Base-by-base conservation (phyloP, 805 yeast genomes). In the Pichia insulana region DNA sequence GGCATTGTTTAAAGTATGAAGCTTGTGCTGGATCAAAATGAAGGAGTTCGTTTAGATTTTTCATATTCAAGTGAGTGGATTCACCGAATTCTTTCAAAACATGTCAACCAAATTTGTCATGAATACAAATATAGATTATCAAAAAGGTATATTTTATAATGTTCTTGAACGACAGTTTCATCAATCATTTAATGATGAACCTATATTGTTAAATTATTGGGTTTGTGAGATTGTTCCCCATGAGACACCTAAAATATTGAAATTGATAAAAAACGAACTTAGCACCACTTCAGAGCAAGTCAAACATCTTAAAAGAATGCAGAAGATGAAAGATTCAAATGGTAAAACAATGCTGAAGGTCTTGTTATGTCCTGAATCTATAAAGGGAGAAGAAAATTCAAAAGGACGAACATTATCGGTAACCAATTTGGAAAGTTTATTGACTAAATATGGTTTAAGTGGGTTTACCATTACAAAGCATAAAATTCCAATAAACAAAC, bases 401-500 rank as follows among this genome's bases (percentile, higher is more conserved):
- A 22, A 22, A 22, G 25, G 25, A 22, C 25, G 25, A 22, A 22
- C 25, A 8, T 22, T 22, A 6, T n/a, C n/a, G n/a, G n/a, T n/a
- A n/a, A 8, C 25, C 5, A 22, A 22, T 22, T 22, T 22, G 25
- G 25, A 22, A 22, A 22, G 7, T 6, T 8, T 22, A 22, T 8
- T 22, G 8, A 22, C 5, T 22, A 22, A 22, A 22, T 8, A 22
- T 22, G 8, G 8, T 22, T 22, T 22, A 5, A 22, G 25, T 8
- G 5, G 7, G 5, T 22, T 22, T 22, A 8, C 5, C 7, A 22
- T 22, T 22, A 22, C 46, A 9, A 33, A 49, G 20, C 46, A 55
- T 2, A 44, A 61, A 4, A 74, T 85, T 1, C 92, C 97, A 0
- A 53, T 53, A 20, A 68, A 68, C 43, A 71, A 74, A n/a, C 95